phyloP scores from a whole-genome alignment of 2,329 filamentous ascomycete species.

The Penicillium sclerotigenum region DNA sequence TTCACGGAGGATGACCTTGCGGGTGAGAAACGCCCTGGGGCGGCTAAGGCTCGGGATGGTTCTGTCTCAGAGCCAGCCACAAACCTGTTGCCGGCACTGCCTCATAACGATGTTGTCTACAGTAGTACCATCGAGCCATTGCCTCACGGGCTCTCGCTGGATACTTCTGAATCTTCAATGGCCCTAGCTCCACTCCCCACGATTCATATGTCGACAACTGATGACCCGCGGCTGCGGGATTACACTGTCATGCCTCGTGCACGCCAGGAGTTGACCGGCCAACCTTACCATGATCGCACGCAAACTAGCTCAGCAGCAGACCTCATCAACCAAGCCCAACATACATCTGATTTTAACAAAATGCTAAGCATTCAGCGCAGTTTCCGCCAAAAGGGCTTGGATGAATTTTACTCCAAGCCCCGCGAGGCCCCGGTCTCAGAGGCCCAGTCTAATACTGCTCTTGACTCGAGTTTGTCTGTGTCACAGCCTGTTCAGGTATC shows the following conservation, averaged over 20 bases:
- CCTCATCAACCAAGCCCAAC: conserved; percentile 78
- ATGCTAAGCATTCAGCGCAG: conserved; percentile 74
- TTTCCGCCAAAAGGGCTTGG: conserved; percentile 74
- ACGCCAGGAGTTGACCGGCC: conserved; percentile 83
- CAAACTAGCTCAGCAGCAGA: conserved; percentile 73
- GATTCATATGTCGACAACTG: conserved; percentile 76
- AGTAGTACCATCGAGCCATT: conserved; percentile 69
- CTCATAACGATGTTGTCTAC: conserved; percentile 85
- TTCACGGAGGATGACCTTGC: conserved; percentile 96
- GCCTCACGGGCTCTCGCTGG: conserved; percentile 67
- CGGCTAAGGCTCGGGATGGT: conserved; percentile 80
- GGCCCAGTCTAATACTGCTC: conserved; percentile 29
- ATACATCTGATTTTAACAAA: conserved; percentile 89
- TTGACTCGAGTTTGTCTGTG: conserved; percentile 36
- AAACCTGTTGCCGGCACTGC: conserved; percentile 58
- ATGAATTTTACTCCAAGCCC: conserved; percentile 76
- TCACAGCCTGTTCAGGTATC: conserved; percentile 41
- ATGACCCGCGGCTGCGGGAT: conserved; percentile 72
- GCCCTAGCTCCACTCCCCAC: conserved; percentile 72
- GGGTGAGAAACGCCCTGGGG: conserved; percentile 92
- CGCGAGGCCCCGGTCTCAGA: conserved; percentile 69
- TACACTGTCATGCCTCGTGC: conserved; percentile 81
- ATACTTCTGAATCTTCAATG: conserved; percentile 58
- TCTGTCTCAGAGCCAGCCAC: conserved; percentile 66
- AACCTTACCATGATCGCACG: conserved; percentile 82